Percentiles rank a stretch among this genome's conserved stretches.
phyloP scores from a whole-genome alignment of 163 green algal genomes.

The Prototheca stagnorum region DNA sequence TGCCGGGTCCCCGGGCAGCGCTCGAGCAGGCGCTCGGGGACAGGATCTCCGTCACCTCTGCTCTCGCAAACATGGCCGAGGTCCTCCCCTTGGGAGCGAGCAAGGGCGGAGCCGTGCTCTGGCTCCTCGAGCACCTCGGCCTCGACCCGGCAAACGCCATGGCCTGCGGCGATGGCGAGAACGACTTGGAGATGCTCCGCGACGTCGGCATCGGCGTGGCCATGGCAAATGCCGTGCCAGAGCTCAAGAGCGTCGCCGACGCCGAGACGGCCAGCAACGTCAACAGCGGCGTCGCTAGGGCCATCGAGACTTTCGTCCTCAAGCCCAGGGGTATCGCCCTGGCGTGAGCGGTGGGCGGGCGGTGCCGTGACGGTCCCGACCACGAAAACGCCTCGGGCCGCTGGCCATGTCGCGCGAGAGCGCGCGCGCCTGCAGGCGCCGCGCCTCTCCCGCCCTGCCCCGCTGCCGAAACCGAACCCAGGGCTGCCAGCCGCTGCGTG shows the following conservation, averaged over 20 bases:
- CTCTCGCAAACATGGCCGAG: slow-evolving; percentile 62
- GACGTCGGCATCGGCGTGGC: slow-evolving; percentile 58
- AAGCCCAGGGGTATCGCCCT: too few relatives aligned
- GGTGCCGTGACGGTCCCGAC: too few relatives aligned
- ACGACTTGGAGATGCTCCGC: slow-evolving; percentile 58
- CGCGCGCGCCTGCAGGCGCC: too few relatives aligned
- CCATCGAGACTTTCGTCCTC: slow-evolving; percentile 46
- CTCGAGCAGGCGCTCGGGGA: slow-evolving; percentile 27
- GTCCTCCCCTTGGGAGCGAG: slow-evolving; percentile 46
- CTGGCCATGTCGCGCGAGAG: too few relatives aligned
- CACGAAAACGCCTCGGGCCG: too few relatives aligned
- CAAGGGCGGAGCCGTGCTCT: slow-evolving; percentile 46
- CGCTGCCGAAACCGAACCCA: too few relatives aligned
- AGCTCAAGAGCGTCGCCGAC: slow-evolving; percentile 27
- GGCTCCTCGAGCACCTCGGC: slow-evolving; percentile 39
- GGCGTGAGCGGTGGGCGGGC: too few relatives aligned
- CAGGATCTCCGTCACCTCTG: slow-evolving; percentile 34
- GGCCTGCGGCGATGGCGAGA: slow-evolving; percentile 55
- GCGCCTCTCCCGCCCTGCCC: too few relatives aligned
- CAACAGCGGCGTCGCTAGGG: slow-evolving; percentile 45
- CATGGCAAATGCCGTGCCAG: slow-evolving; percentile 71
- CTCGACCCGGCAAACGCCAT: slow-evolving; percentile 15
- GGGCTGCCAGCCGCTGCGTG: too few relatives aligned
- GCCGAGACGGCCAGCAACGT: slow-evolving; percentile 43
- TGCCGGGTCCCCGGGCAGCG: not conserved